These are phyloP conservation scores for Plasmodium chabaudi DNA, from an alignment of 169 alveolate species.

Conservation along the genomic window DNA sequence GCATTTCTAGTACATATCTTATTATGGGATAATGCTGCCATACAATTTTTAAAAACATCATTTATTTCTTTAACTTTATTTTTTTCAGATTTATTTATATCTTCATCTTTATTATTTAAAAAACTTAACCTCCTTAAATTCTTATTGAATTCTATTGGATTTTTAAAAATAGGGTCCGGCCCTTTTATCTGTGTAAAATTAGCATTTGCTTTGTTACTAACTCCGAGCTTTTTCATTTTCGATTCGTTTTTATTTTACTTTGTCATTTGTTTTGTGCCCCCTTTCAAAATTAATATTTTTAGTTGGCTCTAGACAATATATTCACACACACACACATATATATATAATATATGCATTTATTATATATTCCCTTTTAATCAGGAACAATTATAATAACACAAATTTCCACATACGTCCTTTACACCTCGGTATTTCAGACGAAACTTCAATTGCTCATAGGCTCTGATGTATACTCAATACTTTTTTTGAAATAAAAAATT, in stretches of 20 bases:
- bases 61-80: slow-evolving; percentile 79
- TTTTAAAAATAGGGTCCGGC: slow-evolving; percentile 32
- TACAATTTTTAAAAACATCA: slow-evolving; percentile 84
- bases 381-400: too few relatives aligned
- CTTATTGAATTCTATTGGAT: slow-evolving; percentile 67
- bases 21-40: slow-evolving; percentile 87
- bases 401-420: too few relatives aligned
- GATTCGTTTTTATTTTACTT: not conserved
- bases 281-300: too few relatives aligned
- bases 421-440: too few relatives aligned
- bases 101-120: slow-evolving; percentile 52
- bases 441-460: too few relatives aligned
- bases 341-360: too few relatives aligned
- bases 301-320: too few relatives aligned
- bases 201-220: slow-evolving; percentile 11
- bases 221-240: slow-evolving; percentile 65
- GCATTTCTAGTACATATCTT: slow-evolving; percentile 89
- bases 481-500: too few relatives aligned
- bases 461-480: too few relatives aligned
- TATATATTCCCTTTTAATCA: too few relatives aligned
- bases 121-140: slow-evolving; percentile 55
- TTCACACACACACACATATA: too few relatives aligned
- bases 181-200: slow-evolving; percentile 27
- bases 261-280: too few relatives aligned
- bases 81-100: slow-evolving; percentile 35